Conservation (phyloP, 1,284 basidiomycete species). For the Ganoderma lucidum region DNA sequence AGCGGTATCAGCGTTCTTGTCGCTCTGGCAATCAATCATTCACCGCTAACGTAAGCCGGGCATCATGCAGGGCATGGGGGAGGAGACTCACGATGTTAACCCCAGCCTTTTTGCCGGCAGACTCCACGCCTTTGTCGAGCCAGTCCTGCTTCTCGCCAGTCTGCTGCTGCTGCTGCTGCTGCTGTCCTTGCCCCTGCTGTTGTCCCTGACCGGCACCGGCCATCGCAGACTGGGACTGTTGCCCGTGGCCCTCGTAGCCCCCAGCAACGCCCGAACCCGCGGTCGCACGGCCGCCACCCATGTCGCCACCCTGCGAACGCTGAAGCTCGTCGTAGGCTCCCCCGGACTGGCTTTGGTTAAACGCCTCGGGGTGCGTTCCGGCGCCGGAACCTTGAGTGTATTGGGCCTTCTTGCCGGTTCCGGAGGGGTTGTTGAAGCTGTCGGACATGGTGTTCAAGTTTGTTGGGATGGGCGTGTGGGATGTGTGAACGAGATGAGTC, state of each 20-base stretch:
- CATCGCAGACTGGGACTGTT: conserved; percentile 3
- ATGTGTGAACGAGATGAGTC: background rate
- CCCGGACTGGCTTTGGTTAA: conserved; percentile 15
- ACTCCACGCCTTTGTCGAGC: conserved; percentile 42
- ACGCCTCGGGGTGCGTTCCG: background rate
- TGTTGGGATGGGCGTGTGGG: background rate
- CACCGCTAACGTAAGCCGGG: background rate
- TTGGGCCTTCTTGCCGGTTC: background rate
- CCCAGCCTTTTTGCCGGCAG: conserved; percentile 37
- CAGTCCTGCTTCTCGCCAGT: conserved; percentile 39
- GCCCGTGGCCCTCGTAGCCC: conserved; percentile 23
- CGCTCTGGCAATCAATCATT: conserved; percentile 32
- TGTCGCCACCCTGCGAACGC: conserved; percentile 22
- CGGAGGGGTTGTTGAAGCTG: conserved; percentile 16
- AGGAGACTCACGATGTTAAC: conserved; percentile 38
- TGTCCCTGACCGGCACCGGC: background rate
- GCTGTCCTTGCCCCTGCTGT: background rate
- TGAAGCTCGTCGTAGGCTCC: conserved; percentile 31
- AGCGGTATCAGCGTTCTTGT: conserved; percentile 39
- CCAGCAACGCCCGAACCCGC: conserved; percentile 32
- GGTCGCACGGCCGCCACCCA: conserved; percentile 33
- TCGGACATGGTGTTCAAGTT: background rate
- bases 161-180: background rate
- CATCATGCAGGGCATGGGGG: background rate
- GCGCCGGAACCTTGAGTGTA: background rate